Percentiles rank a stretch among this genome's conserved stretches.
Conservation (phyloP, 2,329 filamentous ascomycete species). For the Ceratocystis diversiconidia region DNA sequence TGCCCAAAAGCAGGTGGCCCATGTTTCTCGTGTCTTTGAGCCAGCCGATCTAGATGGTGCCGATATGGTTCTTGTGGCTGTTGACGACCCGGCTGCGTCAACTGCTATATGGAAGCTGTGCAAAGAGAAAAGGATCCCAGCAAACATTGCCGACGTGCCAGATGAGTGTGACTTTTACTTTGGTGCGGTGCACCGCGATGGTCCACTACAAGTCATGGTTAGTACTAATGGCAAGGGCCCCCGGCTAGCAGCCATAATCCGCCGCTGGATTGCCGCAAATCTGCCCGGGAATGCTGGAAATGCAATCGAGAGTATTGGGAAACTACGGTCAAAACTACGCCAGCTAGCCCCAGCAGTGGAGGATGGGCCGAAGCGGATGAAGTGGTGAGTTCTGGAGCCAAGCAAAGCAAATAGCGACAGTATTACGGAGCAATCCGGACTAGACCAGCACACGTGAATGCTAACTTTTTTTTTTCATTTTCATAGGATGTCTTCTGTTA, state of each 20-base stretch:
- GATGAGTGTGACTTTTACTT: conserved; percentile 98
- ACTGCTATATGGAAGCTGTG: conserved; percentile 85
- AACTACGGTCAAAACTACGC: conserved; percentile 63
- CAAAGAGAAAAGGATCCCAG: conserved; percentile 68
- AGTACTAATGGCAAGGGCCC: conserved; percentile 96
- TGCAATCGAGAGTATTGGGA: conserved; percentile 73
- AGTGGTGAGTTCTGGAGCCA: conserved; percentile 45
- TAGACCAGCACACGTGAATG: neutral
- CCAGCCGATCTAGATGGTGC: conserved; percentile 68
- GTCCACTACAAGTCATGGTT: conserved; percentile 94
- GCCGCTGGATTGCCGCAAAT: conserved; percentile 62
- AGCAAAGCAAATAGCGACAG: neutral
- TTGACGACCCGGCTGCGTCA: conserved; percentile 88
- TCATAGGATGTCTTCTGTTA: conserved; percentile 76
- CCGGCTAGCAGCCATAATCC: conserved; percentile 72
- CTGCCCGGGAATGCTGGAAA: conserved; percentile 69
- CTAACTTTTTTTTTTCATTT: conserved; percentile 20
- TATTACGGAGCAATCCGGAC: no score
- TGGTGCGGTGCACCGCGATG: conserved; percentile 86
- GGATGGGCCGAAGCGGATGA: conserved; percentile 78
- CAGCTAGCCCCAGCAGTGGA: conserved; percentile 56
- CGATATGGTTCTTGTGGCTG: conserved; percentile 82
- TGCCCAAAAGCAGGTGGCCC: conserved; percentile 56
- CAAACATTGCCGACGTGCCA: conserved; percentile 94
- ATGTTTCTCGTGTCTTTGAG: conserved; percentile 72